A percentile compares a stretch with the other conserved stretches of the same genome.
phyloP scores from a whole-genome alignment of 345 rosid species.

The Murraya paniculata region DNA sequence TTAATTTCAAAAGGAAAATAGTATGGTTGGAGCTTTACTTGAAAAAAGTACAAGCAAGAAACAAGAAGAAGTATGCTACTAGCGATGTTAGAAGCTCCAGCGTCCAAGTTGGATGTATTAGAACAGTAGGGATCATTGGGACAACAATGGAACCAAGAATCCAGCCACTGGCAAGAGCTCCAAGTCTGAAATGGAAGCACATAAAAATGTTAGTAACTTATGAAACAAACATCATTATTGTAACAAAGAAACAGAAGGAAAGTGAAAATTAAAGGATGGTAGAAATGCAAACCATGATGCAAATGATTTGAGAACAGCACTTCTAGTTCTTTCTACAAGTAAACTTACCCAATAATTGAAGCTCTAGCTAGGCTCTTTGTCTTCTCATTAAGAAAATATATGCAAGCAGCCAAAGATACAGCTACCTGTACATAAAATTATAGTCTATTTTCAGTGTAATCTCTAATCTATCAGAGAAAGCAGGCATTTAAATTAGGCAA shows the following conservation, averaged over 20 bases:
- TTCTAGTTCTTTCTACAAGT: not conserved
- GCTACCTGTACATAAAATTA: constrained; percentile 59
- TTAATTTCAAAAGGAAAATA: not conserved
- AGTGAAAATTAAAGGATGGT: not conserved
- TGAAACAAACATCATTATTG: not conserved
- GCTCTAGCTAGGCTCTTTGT: constrained; percentile 90
- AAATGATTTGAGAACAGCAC: not conserved
- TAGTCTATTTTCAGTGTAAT: not conserved
- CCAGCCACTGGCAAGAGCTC: constrained; percentile 86
- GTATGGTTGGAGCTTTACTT: constrained; percentile 38
- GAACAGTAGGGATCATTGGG: constrained; percentile 74
- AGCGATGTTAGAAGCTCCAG: constrained; percentile 91
- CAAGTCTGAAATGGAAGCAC: constrained; percentile 49
- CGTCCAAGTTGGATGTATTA: constrained; percentile 84
- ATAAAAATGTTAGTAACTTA: not conserved
- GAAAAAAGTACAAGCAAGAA: constrained; percentile 82
- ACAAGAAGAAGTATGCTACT: constrained; percentile 74
- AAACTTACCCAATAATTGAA: constrained; percentile 59
- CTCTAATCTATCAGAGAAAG: not conserved
- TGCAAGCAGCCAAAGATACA: constrained; percentile 92
- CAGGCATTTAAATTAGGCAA: not conserved
- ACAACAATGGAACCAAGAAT: constrained; percentile 69
- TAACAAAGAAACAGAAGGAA: not conserved
- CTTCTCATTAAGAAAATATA: constrained; percentile 89
- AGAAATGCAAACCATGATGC: not conserved